Percentiles rank a stretch among this genome's conserved stretches.
These are phyloP conservation scores for Tephrocybe sp. DNA, from an alignment of 768 basidiomycete species.

Conservation along the genomic window DNA sequence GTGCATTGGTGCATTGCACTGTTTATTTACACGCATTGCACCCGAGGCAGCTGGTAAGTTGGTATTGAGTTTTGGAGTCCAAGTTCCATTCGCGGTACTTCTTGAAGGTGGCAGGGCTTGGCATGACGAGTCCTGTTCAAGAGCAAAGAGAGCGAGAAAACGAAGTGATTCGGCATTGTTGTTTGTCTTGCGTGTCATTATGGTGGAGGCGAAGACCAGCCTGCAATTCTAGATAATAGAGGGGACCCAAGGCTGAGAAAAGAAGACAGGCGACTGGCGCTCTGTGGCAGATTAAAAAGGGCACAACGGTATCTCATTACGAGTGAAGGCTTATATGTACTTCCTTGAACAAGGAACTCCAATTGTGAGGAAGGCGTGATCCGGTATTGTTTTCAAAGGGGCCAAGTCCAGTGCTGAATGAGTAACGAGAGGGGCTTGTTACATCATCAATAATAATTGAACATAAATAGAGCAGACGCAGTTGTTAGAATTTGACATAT, in stretches of 20 bases:
- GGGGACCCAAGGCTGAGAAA: conserved; percentile 6
- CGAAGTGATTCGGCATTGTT: conserved; percentile 31
- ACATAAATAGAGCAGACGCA: no score
- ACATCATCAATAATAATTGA: no score
- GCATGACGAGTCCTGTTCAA: conserved; percentile 22
- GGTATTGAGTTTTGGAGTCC: no score
- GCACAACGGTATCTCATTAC: neutral
- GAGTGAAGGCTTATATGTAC: no score
- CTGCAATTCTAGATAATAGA: conserved; percentile 20
- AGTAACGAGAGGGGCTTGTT: neutral
- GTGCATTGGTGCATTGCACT: no score
- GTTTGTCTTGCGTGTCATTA: conserved; percentile 28
- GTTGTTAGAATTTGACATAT: no score
- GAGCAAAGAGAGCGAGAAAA: conserved; percentile 36
- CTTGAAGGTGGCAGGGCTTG: no score
- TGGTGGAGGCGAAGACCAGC: conserved; percentile 17
- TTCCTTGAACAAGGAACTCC: conserved; percentile 21
- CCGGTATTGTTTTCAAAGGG: conserved; percentile 36
- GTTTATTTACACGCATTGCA: no score
- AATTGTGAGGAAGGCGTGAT: conserved; percentile 9
- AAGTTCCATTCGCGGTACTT: no score
- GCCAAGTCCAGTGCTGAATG: neutral
- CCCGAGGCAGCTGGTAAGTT: no score
- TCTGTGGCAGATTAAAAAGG: neutral
- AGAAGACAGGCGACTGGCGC: conserved; percentile 34